Conservation (phyloP, 1,139 yeast genomes). For the Candida sanyaensis region DNA sequence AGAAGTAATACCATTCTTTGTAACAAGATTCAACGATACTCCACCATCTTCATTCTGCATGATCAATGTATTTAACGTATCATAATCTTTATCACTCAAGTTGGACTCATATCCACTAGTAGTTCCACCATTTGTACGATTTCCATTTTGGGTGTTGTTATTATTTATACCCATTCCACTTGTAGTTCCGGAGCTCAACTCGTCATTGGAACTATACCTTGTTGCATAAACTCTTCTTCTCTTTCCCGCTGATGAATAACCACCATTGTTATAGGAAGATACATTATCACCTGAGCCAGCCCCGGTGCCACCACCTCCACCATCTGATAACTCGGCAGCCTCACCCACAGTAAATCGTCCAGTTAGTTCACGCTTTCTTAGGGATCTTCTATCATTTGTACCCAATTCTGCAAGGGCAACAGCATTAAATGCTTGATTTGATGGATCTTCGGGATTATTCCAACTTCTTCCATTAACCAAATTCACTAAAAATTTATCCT, state of each 20-base stretch:
- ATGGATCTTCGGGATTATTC: conserved; percentile 28
- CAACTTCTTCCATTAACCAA: conserved; percentile 66
- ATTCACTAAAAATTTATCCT: conserved; percentile 85
- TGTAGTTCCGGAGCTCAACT: conserved; percentile 32
- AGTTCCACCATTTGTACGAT: conserved; percentile 15
- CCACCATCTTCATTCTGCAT: conserved; percentile 50
- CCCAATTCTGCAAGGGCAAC: conserved; percentile 36
- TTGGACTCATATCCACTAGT: conserved; percentile 45
- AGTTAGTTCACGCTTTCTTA: conserved; percentile 46
- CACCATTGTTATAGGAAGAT: conserved; percentile 17
- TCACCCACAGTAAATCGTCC: conserved; percentile 45
- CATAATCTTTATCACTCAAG: conserved; percentile 50
- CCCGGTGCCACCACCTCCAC: conserved; percentile 24
- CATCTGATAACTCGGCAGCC: conserved; percentile 42
- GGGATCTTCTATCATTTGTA: conserved; percentile 40
- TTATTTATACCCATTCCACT: conserved; percentile 12
- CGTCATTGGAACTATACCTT: conserved; percentile 48
- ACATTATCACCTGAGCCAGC: conserved; percentile 15
- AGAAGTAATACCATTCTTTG: conserved; percentile 17
- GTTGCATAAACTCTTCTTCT: conserved; percentile 48
- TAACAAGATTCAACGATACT: conserved; percentile 24
- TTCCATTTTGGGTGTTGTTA: conserved; percentile 2
- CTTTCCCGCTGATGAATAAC: conserved; percentile 34
- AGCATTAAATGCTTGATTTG: conserved; percentile 19
- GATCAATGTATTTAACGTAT: conserved; percentile 44